Base-by-base conservation (phyloP, 2,329 filamentous ascomycete species). In the Mariannaea sp. region DNA sequence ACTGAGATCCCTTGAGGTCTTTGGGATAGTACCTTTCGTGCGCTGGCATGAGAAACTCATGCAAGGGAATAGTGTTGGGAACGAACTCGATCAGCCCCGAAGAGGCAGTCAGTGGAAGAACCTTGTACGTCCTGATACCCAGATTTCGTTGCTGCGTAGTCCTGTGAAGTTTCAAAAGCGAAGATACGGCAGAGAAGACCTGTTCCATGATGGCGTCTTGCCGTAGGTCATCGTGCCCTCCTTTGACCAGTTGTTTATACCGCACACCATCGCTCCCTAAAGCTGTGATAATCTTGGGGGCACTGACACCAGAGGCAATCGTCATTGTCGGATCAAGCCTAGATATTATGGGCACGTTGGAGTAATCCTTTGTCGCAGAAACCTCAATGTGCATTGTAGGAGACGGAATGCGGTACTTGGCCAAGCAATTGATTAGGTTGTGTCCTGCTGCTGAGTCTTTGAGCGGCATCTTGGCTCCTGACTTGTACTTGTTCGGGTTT, bases 131-230 rank as follows among this genome's bases (percentile, higher is more conserved):
- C 53, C 95, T 83, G 67, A 99, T 95, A 7, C 88, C 90, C 9
- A 99, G 79, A 59, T 90, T 90, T 5, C 94, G 87, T 68, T 96
- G 92, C 32, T 92, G 88, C 2, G 94, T 97, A 10, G 87, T 83
- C 49, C 90, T 87, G 70, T 97, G 92, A 42, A 90, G 87, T 69
- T 90, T 89, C 20, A 99, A 78, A 17, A 99, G 83, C 45, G 90
- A 89, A 53, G 92, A 97, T 17, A 97, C 94, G 72, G 96, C 92
- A 53, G 92, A 90, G 70, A 99, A 99, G 1, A 99, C 94, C 73
- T 99, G 94, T 72, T 99, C 95, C 95, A 99, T 99, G 77, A 85
- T 99, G 38, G 93, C 91, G 67, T 99, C 94, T 75, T 99, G 94
- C 7, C 95, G 89, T 10, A 99, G 81, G 69, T 99, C 93, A 70